phyloP scores from a whole-genome alignment of 108 stramenopile genomes.

The Craspedostauros australis region DNA sequence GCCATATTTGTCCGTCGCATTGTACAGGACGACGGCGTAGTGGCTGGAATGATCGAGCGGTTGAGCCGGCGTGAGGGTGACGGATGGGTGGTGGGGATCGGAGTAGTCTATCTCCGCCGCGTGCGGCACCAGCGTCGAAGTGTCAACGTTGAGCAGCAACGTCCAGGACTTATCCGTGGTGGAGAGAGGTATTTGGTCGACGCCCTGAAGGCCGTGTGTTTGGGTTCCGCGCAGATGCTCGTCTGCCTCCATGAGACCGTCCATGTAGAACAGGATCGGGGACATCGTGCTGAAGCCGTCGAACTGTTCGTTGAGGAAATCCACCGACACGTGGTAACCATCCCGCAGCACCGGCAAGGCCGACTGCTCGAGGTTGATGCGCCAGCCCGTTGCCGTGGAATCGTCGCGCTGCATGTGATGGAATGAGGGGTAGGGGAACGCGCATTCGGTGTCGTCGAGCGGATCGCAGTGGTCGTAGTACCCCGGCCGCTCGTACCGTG shows the following conservation, averaged over 20 bases:
- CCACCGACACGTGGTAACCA: slow-evolving; percentile 30
- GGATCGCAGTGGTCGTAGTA: slow-evolving; percentile 41
- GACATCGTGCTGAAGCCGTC: slow-evolving; percentile 80
- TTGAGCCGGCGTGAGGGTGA: slow-evolving; percentile 55
- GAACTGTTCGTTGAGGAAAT: slow-evolving; percentile 46
- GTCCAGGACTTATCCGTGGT: slow-evolving; percentile 50
- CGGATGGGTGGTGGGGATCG: slow-evolving; percentile 44
- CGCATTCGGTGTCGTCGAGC: slow-evolving; percentile 61
- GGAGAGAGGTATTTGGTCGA: slow-evolving; percentile 44
- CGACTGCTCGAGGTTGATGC: slow-evolving; percentile 29
- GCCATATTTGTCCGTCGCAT: slow-evolving; percentile 37
- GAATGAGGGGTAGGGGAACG: slow-evolving; percentile 71
- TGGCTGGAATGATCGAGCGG: slow-evolving; percentile 51
- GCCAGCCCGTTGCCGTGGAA: slow-evolving; percentile 37
- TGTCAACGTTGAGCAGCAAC: slow-evolving; percentile 49
- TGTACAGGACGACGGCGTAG: slow-evolving; percentile 59
- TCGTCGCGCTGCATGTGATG: slow-evolving; percentile 43
- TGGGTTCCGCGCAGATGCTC: slow-evolving; percentile 1
- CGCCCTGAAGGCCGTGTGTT: slow-evolving; percentile 32
- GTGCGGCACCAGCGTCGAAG: slow-evolving; percentile 45
- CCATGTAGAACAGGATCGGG: slow-evolving; percentile 71
- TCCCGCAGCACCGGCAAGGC: slow-evolving; percentile 35
- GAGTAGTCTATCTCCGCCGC: slow-evolving; percentile 63
- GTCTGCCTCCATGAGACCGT: slow-evolving; percentile 49
- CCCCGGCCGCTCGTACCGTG: background rate